Percentiles rank a stretch among this genome's conserved stretches.
These are phyloP conservation scores for Amanita pseudoporphyria DNA, from an alignment of 768 basidiomycete genomes.

Conservation along the genomic window DNA sequence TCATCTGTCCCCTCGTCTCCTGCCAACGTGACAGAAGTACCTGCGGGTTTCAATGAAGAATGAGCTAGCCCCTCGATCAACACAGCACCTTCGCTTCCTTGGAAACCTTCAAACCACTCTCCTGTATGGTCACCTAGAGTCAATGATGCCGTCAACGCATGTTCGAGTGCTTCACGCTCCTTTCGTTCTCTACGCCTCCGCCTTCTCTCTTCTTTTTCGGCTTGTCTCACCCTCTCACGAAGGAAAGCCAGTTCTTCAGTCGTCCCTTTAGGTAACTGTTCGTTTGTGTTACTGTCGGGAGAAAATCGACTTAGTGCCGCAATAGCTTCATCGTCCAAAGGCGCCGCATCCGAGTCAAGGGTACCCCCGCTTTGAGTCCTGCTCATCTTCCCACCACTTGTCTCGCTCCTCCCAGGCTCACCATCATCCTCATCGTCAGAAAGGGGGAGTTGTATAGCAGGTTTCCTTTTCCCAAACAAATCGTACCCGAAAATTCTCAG, in stretches of 20 bases:
- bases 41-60: too few relatives aligned
- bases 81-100: constrained; percentile 3
- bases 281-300: neutral
- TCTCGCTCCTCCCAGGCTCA: neutral
- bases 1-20: neutral
- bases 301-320: neutral
- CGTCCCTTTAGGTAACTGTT: neutral
- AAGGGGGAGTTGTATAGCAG: constrained; percentile 3
- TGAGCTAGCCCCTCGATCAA: neutral
- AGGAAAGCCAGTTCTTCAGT: neutral
- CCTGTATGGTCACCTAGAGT: neutral
- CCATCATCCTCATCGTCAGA: constrained; percentile 4
- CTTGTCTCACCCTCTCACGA: neutral
- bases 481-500: neutral
- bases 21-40: neutral
- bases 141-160: neutral
- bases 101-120: constrained; percentile 4
- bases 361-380: neutral
- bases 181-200: neutral
- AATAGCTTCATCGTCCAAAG: constrained; percentile 3
- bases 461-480: constrained; percentile 1
- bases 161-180: neutral
- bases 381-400: neutral
- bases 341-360: constrained; percentile 6
- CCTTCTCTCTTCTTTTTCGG: neutral